Conservation (phyloP, 1,139 yeast species). For the Yamadazyma songkhlaensis region DNA sequence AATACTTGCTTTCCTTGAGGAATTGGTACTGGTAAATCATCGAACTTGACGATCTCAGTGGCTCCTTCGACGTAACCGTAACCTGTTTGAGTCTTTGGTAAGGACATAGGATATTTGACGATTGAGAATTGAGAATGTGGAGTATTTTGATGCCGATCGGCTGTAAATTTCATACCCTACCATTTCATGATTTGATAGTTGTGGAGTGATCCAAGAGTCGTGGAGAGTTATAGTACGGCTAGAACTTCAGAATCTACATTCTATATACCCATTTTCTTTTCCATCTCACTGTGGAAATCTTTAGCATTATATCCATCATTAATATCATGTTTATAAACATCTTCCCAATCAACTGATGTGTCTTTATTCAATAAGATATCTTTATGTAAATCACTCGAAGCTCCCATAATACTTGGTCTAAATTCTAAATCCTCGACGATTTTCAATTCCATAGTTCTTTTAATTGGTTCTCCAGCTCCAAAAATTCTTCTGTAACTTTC, state of each 20-base stretch:
- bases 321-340: slow-evolving; percentile 63
- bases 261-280: slow-evolving; percentile 51
- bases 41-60: slow-evolving; percentile 20
- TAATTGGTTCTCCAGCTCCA: slow-evolving; percentile 93
- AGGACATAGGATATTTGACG: slow-evolving; percentile 5
- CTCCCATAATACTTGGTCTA: slow-evolving; percentile 62
- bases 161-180: no score
- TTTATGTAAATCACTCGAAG: slow-evolving; percentile 56
- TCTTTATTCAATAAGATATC: slow-evolving; percentile 83
- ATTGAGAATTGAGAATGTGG: neutral
- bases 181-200: no score
- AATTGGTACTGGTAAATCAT: slow-evolving; percentile 32
- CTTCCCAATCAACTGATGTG: slow-evolving; percentile 86
- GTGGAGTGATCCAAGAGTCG: no score
- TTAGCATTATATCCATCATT: slow-evolving; percentile 35
- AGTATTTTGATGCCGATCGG: neutral
- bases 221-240: neutral
- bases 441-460: slow-evolving; percentile 81
- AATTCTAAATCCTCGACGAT: slow-evolving; percentile 73
- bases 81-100: slow-evolving; percentile 21
- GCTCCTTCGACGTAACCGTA: slow-evolving; percentile 25
- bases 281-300: slow-evolving; percentile 73
- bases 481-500: slow-evolving; percentile 79
- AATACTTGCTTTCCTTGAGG: slow-evolving; percentile 39
- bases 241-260: neutral